Evolutionary conservation across 1,284 basidiomycete genomes (phyloP).

Genomic region (Boletus mariae): DNA sequence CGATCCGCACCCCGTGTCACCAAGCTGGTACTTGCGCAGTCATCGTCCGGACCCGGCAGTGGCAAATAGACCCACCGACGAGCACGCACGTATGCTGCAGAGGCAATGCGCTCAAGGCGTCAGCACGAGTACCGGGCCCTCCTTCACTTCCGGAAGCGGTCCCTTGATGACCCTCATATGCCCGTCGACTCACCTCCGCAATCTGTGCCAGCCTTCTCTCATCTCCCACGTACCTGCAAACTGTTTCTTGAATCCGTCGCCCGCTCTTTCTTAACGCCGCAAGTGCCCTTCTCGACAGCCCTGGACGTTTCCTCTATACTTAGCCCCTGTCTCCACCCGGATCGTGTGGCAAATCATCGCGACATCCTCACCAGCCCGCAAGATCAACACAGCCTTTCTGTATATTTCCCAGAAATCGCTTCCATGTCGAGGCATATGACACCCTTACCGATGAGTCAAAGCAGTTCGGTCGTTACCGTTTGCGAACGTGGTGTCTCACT

Average conservation of each 20-base stretch:
- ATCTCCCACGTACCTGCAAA: conserved; percentile 49
- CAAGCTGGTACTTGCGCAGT: no score
- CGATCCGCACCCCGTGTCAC: conserved; percentile 48
- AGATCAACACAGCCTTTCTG: conserved; percentile 52
- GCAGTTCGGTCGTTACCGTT: conserved; percentile 48
- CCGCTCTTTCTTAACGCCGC: conserved; percentile 42
- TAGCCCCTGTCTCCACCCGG: conserved; percentile 47
- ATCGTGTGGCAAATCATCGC: conserved; percentile 69
- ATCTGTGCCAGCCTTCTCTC: conserved; percentile 33
- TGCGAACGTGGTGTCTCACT: conserved; percentile 52
- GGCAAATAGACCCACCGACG: background rate
- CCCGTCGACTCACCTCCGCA: conserved; percentile 43
- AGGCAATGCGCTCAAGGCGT: conserved; percentile 34
- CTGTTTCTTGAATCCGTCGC: conserved; percentile 50
- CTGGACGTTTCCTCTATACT: conserved; percentile 44
- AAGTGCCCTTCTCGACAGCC: no score
- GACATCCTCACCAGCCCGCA: conserved; percentile 62
- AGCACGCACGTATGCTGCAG: no score
- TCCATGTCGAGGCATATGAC: conserved; percentile 70
- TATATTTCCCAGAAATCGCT: conserved; percentile 54
- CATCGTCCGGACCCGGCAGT: conserved; percentile 14
- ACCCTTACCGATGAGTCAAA: conserved; percentile 43
- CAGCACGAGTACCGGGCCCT: conserved; percentile 41
- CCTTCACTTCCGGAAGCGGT: conserved; percentile 37
- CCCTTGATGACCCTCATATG: conserved; percentile 40